Evolutionary conservation across 495 filamentous ascomycete genomes (phyloP), one percentile per base, ranked within the genome.

Genomic region (Aspergillus wentii): DNA sequence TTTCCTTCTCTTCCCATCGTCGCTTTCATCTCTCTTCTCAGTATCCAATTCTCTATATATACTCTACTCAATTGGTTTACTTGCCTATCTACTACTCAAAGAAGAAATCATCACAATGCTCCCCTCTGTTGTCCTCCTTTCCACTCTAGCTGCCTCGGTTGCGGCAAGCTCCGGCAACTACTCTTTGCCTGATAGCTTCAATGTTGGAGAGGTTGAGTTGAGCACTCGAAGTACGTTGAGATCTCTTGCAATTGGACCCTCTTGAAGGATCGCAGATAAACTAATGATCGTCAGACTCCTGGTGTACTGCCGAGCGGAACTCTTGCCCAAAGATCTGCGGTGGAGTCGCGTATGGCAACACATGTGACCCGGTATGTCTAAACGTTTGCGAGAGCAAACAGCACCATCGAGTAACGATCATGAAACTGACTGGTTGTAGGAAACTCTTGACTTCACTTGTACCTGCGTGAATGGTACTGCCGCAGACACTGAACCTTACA

Each of bases 401-500:
- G 13, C 10, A 17, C 16, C 11, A 34, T 10, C 8, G 11, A n/a
- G n/a, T n/a, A n/a, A n/a, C n/a, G n/a, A n/a, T n/a, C n/a, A n/a
- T 46, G 30, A 47, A 21, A 33, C 15, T 25, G 8, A 14, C 15
- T 27, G 26, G 14, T 21, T 11, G 14, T 40, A 80, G 78, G 50
- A 41, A 25, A 61, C 62, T 14, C 68, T 83, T 33, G 49, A 52
- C 13, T 82, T 66, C 60, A 52, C 46, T 41, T 83, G 79, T 56
- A 58, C 54, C 20, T 83, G 79, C 64, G 26, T 39, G 38, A 70
- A 78, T 49, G 74, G 70, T 34, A 66, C 54, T 14, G 42, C 35
- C 6, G 76, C 79, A 46, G 65, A 79, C 49, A 65, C 79, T 44
- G 49, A 55, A 17, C 53, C 55, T 37, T 83, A 76, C 61, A 30